Percentiles rank a stretch among this genome's conserved stretches.
phyloP scores from a whole-genome alignment of 139 green algal species.

The Diplosphaera chodatii region DNA sequence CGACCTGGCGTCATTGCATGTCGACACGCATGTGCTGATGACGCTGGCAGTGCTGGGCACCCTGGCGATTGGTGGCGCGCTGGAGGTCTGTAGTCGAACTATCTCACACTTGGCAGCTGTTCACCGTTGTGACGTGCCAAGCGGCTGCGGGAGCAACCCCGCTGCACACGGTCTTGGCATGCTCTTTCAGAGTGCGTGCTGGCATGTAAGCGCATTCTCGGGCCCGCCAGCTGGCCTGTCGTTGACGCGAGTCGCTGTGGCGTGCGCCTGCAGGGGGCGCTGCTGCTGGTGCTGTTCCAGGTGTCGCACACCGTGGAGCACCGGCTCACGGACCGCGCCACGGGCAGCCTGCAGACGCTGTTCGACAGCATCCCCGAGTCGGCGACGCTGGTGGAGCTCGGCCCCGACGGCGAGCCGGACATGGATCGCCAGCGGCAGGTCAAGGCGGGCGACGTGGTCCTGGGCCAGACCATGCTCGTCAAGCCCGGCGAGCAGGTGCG shows the following conservation, averaged over 20 bases:
- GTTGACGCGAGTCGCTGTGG: no score
- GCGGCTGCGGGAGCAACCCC: no score
- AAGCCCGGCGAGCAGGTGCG: conserved; percentile 63
- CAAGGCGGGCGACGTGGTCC: conserved; percentile 26
- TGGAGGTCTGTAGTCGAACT: no score
- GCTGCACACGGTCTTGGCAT: no score
- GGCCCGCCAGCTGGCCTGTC: no score
- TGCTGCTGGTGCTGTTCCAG: conserved; percentile 81
- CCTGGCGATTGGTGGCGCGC: conserved; percentile 52
- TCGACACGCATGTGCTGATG: conserved; percentile 86
- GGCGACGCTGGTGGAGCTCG: conserved; percentile 49
- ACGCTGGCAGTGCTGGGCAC: conserved; percentile 63
- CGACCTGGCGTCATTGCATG: conserved; percentile 28
- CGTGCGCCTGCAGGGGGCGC: conserved; percentile 77
- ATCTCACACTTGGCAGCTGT: no score
- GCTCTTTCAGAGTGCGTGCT: no score
- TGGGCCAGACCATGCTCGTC: conserved; percentile 64
- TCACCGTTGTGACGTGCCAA: no score
- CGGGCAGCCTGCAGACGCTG: conserved; percentile 55
- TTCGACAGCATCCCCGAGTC: conserved; percentile 49
- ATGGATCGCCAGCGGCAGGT: conserved; percentile 10
- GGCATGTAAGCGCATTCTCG: no score
- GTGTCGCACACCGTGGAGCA: conserved; percentile 63
- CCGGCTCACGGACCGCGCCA: conserved; percentile 45
- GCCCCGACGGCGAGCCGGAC: conserved; percentile 13